Evolutionary conservation across 2,329 filamentous ascomycete species (phyloP), one percentile per base, ranked within the genome.

Genomic region (Colletotrichum trifolii): DNA sequence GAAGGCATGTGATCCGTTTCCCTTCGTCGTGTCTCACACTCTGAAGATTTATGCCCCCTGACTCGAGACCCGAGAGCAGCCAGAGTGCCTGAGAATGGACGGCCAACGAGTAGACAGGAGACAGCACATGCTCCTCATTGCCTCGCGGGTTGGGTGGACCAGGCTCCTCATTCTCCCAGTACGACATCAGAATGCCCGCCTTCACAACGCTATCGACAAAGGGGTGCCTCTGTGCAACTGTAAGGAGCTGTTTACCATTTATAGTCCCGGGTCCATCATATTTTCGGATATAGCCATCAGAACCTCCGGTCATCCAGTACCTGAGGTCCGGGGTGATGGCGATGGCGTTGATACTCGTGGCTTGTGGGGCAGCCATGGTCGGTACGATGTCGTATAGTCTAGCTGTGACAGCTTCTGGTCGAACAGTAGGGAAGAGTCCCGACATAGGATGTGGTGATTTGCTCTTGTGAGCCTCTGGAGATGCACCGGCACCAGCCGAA

Each of bases 161-260:
- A 2, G 88, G 87, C 74, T 99, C 95, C 75, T 97, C 94, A 72
- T 98, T 99, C 77, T 97, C 96, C 96, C 96, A 99, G 77, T 99
- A 99, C 55, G 92, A 97, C 86, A 97, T 90, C 54, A 98, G 81
- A 6, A 97, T 92, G 1, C 94, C 96, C 2, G 95, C 94, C 78
- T 99, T 99, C 60, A 93, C 93, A 47, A 99, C 96, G 71, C 93
- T 97, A 75, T 99, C 96, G 45, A 99, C 96, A 72, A 98, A 99
- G 0, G 96, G 96, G 75, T 99, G 96, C 53, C 92, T 86, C 80
- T 99, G 96, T 38, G 96, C 96, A 6, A 99, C 96, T 0, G 96
- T 99, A 71, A 99, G 82, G 66, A 95, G 89, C 39, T 96, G 87
- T 79, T 97, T 97, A 69, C 94, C 94, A 75, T 99, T 99, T 70